These are phyloP conservation scores for Trichoderma virens DNA, from an alignment of 495 filamentous ascomycete genomes.

Conservation along the genomic window DNA sequence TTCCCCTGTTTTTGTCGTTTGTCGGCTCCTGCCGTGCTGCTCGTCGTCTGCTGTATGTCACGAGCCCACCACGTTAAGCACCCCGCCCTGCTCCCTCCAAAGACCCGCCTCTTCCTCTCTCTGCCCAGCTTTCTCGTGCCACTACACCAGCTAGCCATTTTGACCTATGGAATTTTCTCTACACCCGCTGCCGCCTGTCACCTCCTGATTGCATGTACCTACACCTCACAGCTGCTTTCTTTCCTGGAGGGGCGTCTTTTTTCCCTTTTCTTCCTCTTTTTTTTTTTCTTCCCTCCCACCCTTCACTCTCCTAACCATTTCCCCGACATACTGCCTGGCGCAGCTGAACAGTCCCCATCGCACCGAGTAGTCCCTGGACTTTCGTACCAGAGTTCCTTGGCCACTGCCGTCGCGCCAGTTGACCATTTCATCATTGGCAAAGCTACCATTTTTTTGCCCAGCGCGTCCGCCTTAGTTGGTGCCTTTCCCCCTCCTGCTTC, in stretches of 20 bases:
- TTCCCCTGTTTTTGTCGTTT: not conserved
- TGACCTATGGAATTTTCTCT: slow-evolving; percentile 7
- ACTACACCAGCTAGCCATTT: slow-evolving; percentile 3
- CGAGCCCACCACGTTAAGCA: slow-evolving; percentile 8
- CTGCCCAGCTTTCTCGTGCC: slow-evolving; percentile 7
- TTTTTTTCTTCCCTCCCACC: not conserved
- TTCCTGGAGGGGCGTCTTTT: not conserved
- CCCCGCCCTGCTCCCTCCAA: not conserved
- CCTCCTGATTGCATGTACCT: slow-evolving; percentile 4
- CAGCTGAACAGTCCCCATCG: not conserved
- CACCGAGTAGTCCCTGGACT: not conserved
- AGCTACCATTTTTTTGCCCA: slow-evolving; percentile 8
- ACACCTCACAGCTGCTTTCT: not conserved
- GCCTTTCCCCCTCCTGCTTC: not conserved
- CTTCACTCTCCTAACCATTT: slow-evolving; percentile 1
- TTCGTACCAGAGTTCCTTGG: not conserved
- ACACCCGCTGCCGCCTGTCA: slow-evolving; percentile 3
- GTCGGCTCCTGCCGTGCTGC: not conserved
- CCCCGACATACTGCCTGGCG: slow-evolving; percentile 5
- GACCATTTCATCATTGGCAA: not conserved
- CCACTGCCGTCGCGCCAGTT: not conserved
- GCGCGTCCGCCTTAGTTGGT: slow-evolving; percentile 8
- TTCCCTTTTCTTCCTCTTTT: not conserved
- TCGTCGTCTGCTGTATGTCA: slow-evolving; percentile 1
- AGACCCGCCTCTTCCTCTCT: slow-evolving; percentile 5